phyloP scores from a whole-genome alignment of 768 basidiomycete genomes.

The Pulveroboletus sp. region DNA sequence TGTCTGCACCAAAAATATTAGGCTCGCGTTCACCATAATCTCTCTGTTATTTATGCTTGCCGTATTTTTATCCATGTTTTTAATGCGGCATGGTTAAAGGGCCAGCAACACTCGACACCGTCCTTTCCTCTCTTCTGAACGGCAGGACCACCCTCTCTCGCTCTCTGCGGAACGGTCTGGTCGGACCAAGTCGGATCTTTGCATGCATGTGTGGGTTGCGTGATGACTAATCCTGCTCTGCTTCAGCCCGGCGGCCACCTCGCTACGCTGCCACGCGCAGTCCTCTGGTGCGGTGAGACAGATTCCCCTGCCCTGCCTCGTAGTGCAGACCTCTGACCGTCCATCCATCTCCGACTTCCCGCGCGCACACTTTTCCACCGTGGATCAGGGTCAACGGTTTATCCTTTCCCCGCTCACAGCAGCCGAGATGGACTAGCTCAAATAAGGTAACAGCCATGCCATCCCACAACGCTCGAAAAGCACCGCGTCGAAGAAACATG shows the following conservation, averaged over 20 bases:
- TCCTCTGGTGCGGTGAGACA: slow-evolving; percentile 7
- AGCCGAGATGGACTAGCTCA: slow-evolving; percentile 6
- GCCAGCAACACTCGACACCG: no score
- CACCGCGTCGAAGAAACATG: slow-evolving; percentile 27
- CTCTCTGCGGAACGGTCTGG: not conserved
- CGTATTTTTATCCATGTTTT: slow-evolving; percentile 21
- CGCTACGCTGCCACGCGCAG: slow-evolving; percentile 20
- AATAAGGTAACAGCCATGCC: slow-evolving; percentile 12
- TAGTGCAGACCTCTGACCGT: not conserved
- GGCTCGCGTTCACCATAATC: slow-evolving; percentile 9
- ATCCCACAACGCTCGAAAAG: slow-evolving; percentile 27
- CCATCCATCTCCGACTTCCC: slow-evolving; percentile 25
- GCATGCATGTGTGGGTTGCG: slow-evolving; percentile 13
- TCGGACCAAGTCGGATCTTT: slow-evolving; percentile 5
- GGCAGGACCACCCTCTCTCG: not conserved
- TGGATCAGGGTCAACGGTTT: slow-evolving; percentile 28
- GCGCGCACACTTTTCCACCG: slow-evolving; percentile 21
- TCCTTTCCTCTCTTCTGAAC: not conserved
- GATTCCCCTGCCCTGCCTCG: not conserved
- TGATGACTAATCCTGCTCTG: slow-evolving; percentile 20
- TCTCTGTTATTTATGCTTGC: slow-evolving; percentile 18
- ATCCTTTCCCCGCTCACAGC: slow-evolving; percentile 11
- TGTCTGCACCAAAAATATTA: slow-evolving; percentile 32
- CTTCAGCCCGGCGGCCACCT: slow-evolving; percentile 21
- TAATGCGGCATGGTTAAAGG: not conserved